Conservation (phyloP, 176 grass and related monocot genomes). For the Metroxylon sagu region DNA sequence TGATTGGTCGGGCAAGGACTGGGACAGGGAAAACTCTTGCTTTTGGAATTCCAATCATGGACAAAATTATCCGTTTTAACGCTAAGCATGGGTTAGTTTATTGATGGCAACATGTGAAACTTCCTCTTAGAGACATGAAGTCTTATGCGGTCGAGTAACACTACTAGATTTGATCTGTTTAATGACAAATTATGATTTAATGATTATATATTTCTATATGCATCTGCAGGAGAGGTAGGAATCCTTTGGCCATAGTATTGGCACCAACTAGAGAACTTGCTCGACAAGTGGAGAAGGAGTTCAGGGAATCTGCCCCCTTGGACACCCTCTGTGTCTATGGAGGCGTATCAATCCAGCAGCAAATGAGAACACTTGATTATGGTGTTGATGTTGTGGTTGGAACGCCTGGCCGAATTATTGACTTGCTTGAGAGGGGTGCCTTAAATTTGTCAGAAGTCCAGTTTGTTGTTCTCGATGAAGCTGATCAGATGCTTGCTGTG, state of each 20-base stretch:
- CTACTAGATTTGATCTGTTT: too few species aligned
- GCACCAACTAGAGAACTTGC: slow-evolving; percentile 94
- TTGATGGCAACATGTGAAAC: too few species aligned
- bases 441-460: slow-evolving; percentile 54
- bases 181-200: too few species aligned
- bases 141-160: too few species aligned
- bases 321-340: slow-evolving; percentile 89
- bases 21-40: slow-evolving; percentile 94
- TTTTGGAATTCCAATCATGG: slow-evolving; percentile 96
- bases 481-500: slow-evolving; percentile 94
- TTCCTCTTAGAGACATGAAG: too few species aligned
- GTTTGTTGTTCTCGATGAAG: slow-evolving; percentile 95
- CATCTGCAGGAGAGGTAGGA: slow-evolving; percentile 47
- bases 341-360: slow-evolving; percentile 74
- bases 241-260: slow-evolving; percentile 76
- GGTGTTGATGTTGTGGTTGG: slow-evolving; percentile 88
- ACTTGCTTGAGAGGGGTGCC: slow-evolving; percentile 65
- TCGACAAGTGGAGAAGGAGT: slow-evolving; percentile 95
- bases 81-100: slow-evolving; percentile 77
- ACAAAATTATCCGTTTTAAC: slow-evolving; percentile 68
- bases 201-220: not conserved
- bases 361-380: slow-evolving; percentile 84
- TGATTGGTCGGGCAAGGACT: slow-evolving; percentile 90
- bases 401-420: slow-evolving; percentile 86
- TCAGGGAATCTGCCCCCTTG: slow-evolving; percentile 68